A percentile compares a stretch with the other conserved stretches of the same genome.
phyloP scores from a whole-genome alignment of 2,329 filamentous ascomycete species.

The Grosmannia penicillata region DNA sequence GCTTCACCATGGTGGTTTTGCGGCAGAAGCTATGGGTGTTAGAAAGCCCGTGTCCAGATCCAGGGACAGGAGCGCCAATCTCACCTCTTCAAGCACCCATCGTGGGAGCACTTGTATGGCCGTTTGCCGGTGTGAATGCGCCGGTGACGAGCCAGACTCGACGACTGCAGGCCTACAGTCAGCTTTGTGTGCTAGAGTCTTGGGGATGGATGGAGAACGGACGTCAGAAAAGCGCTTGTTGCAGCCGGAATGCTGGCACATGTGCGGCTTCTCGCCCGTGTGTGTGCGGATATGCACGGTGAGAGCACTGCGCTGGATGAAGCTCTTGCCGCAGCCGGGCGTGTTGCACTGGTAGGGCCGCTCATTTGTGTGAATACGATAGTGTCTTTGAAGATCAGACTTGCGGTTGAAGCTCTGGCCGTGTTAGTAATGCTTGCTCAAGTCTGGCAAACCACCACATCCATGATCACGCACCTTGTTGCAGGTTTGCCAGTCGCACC shows the following conservation, averaged over 20 bases:
- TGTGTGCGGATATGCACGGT: constrained; percentile 62
- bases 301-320: constrained; percentile 55
- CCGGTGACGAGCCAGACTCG: constrained; percentile 48
- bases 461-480: constrained; percentile 46
- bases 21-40: constrained; percentile 43
- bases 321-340: constrained; percentile 51
- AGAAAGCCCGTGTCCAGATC: constrained; percentile 3
- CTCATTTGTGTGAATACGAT: constrained; percentile 59
- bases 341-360: constrained; percentile 48
- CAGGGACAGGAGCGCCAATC: constrained; percentile 1
- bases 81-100: constrained; percentile 48
- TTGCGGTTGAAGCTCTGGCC: constrained; percentile 58
- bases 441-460: constrained; percentile 1
- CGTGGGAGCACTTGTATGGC: constrained; percentile 47
- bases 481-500: constrained; percentile 48
- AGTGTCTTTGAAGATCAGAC: constrained; percentile 55
- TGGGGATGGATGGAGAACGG: constrained; percentile 17
- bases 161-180: constrained; percentile 33
- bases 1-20: constrained; percentile 58
- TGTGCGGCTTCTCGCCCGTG: constrained; percentile 69
- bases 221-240: constrained; percentile 58
- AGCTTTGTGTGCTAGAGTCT: no score
- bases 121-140: constrained; percentile 53
- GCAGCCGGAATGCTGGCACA: constrained; percentile 50
- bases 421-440: background rate